Evolutionary conservation across 257 asterid genomes (phyloP).

Genomic region (Solanum gandarillasii): DNA sequence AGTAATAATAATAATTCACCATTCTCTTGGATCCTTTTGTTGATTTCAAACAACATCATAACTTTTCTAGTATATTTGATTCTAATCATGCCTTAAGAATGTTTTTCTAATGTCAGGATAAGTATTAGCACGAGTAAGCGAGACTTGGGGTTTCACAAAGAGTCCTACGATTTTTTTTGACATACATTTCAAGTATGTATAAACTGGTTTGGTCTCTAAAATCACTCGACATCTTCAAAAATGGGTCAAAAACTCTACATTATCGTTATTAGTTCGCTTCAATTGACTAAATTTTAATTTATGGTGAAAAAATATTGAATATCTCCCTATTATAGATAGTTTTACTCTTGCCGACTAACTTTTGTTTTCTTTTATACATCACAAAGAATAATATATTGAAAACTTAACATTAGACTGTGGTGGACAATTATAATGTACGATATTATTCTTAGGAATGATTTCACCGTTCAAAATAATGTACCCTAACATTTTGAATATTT

Average conservation of each 20-base stretch:
- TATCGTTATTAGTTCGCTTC: neutral
- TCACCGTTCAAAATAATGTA: neutral
- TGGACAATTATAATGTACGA: neutral
- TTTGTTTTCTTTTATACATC: neutral
- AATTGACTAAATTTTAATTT: neutral
- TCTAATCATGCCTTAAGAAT: neutral
- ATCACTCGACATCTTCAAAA: neutral
- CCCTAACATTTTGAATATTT: neutral
- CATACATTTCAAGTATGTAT: neutral
- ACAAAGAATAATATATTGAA: too few species aligned
- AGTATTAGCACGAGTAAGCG: neutral
- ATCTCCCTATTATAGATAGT: neutral
- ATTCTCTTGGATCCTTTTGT: neutral
- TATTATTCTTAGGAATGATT: neutral
- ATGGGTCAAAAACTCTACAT: neutral
- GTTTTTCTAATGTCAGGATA: neutral
- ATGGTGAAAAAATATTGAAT: neutral
- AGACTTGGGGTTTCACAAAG: neutral
- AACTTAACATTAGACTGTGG: too few species aligned
- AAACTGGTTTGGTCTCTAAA: neutral
- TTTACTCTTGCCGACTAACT: neutral
- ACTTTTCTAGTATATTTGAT: neutral
- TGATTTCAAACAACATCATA: neutral
- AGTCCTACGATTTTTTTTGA: neutral
- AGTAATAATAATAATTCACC: neutral